Evolutionary conservation across 2,329 filamentous ascomycete genomes (phyloP), one percentile per base, ranked within the genome.

Genomic region (Elsinoe australis): DNA sequence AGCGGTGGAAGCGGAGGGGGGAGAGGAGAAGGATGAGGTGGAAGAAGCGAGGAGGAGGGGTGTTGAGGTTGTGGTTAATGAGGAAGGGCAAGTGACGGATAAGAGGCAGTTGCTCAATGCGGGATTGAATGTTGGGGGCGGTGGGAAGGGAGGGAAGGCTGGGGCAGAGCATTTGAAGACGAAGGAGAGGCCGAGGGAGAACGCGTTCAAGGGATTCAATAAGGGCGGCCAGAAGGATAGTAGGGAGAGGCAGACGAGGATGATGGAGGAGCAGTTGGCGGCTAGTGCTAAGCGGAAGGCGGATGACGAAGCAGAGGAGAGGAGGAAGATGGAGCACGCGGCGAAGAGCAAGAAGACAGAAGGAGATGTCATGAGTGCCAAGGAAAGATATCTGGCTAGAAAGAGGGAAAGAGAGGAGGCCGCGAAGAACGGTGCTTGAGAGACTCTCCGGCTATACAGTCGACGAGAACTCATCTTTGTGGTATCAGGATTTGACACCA

Each of bases 81-180:
- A 92, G 52, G 86, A 92, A 31, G 86, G 86, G 0, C 79, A 89
- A 60, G 81, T 92, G 1, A 82, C 87, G 19, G 86, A 94, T 62
- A 90, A 88, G 70, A 74, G 85, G n/a, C 82, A 92, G 62, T 70
- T 92, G 6, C 74, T 94, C 5, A 75, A 71, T 38, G 83, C 85
- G 5, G 86, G 86, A 19, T 72, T 94, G 45, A 94, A 94, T 57
- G 67, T 92, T 14, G 36, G 22, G 5, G 17, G 9, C n/a, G 15
- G 21, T 3, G 39, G 39, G 8, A n/a, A 15, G 8, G n/a, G 24
- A 18, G 39, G 19, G 28, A 10, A n/a, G 17, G 74, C 75, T 42
- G 55, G 53, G 6, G 57, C 62, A 21, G 62, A 64, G 41, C 62
- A 64, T 47, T 50, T 64, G 7, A 54, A 54, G 38, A 42, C 33